phyloP scores from a whole-genome alignment of 306 rosid species.

The Fragaria nilgerrensis region DNA sequence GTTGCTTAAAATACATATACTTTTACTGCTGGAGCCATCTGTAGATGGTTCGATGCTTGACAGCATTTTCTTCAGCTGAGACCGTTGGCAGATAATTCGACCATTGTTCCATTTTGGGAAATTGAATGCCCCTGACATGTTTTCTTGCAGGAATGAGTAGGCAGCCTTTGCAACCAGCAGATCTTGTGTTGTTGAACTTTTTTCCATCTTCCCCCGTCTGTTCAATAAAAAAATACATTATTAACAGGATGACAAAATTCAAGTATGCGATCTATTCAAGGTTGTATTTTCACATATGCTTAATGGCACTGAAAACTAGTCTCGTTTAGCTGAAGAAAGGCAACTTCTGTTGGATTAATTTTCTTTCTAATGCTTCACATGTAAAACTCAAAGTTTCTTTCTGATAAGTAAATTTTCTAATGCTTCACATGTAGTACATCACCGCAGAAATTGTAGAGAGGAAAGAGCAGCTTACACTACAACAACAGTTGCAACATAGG shows the following conservation, averaged over 20 bases:
- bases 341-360: not conserved
- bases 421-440: slow-evolving; percentile 7
- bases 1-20: slow-evolving; percentile 53
- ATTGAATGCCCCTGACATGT: slow-evolving; percentile 46
- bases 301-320: not conserved
- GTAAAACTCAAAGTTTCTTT: not conserved
- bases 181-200: slow-evolving; percentile 47
- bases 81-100: slow-evolving; percentile 75
- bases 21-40: slow-evolving; percentile 37
- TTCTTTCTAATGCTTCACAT: not conserved
- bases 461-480: slow-evolving; percentile 64
- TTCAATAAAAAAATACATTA: slow-evolving; percentile 30
- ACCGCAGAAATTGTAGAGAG: slow-evolving; percentile 10
- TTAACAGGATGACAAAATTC: not conserved
- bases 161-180: slow-evolving; percentile 74
- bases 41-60: slow-evolving; percentile 54
- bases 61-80: slow-evolving; percentile 71
- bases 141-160: slow-evolving; percentile 69
- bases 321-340: not conserved
- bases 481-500: slow-evolving; percentile 79
- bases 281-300: not conserved
- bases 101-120: slow-evolving; percentile 89
- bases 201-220: slow-evolving; percentile 86
- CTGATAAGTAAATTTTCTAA: too few relatives aligned
- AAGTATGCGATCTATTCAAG: not conserved